Percentiles rank a stretch among this genome's conserved stretches.
phyloP scores from a whole-genome alignment of 495 filamentous ascomycete species.

The Monascus purpureus region DNA sequence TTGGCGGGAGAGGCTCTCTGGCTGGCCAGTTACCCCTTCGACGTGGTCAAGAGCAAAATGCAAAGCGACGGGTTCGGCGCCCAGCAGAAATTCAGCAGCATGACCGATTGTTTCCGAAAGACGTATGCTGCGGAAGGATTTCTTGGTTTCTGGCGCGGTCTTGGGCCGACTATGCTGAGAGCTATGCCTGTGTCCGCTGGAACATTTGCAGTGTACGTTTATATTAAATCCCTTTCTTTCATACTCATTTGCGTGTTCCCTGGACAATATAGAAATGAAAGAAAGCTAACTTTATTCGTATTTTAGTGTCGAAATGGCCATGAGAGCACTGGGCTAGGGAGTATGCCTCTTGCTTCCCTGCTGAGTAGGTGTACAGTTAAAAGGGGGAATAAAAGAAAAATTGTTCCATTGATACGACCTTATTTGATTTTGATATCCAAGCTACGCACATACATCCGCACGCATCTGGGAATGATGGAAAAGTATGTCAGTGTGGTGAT shows the following conservation, averaged over 20 bases:
- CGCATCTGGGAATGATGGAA: too few species aligned
- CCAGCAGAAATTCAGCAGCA: slow-evolving; percentile 55
- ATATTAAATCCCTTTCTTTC: slow-evolving; percentile 1
- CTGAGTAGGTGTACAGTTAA: neutral
- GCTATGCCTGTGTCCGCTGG: slow-evolving; percentile 97
- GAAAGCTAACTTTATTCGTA: slow-evolving; percentile 5
- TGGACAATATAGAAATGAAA: neutral
- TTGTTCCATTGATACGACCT: too few species aligned
- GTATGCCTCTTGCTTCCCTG: neutral
- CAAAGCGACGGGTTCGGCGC: slow-evolving; percentile 84
- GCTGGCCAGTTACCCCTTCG: slow-evolving; percentile 85
- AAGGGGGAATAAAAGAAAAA: neutral
- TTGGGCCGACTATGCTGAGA: slow-evolving; percentile 83
- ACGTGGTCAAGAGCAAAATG: slow-evolving; percentile 99
- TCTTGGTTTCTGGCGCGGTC: slow-evolving; percentile 89
- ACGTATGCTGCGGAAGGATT: slow-evolving; percentile 63
- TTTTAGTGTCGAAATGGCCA: slow-evolving; percentile 30
- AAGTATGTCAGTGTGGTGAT: too few species aligned
- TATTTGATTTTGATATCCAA: too few species aligned
- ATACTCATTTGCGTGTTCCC: slow-evolving; percentile 1
- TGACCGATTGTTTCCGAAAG: slow-evolving; percentile 84
- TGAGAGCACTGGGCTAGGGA: slow-evolving; percentile 29
- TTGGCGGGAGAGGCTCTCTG: slow-evolving; percentile 88
- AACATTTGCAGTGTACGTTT: slow-evolving; percentile 72
- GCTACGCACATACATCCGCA: too few species aligned